phyloP scores from a whole-genome alignment of 192 early-diverging fungal species.

The Funneliformis mosseae region DNA sequence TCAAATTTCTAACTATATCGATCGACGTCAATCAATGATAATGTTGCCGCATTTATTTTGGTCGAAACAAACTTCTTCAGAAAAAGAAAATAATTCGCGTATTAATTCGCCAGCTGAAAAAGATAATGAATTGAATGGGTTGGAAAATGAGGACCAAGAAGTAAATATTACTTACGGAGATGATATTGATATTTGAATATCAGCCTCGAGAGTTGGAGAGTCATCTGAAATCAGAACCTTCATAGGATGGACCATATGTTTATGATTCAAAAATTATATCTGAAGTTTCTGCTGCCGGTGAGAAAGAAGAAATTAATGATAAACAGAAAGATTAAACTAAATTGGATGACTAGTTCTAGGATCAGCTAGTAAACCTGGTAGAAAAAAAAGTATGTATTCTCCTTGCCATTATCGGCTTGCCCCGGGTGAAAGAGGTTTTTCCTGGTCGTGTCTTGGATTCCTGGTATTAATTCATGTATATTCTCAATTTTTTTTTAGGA shows the following conservation, averaged over 20 bases:
- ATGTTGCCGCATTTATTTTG: background rate
- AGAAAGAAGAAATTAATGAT: background rate
- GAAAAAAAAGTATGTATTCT: no score
- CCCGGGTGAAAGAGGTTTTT: no score
- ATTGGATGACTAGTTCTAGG: no score
- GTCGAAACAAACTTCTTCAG: background rate
- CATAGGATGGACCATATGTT: background rate
- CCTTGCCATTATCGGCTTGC: no score
- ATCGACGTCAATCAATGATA: background rate
- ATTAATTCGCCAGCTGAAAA: background rate
- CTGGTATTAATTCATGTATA: no score
- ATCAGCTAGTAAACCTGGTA: no score
- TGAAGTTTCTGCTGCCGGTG: no score
- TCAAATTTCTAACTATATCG: background rate
- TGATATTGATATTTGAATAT: constrained; percentile 22
- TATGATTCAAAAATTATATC: background rate
- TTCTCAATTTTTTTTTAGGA: no score
- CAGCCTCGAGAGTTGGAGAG: background rate
- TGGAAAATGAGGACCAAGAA: constrained; percentile 12
- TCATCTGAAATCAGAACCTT: background rate
- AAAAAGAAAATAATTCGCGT: background rate
- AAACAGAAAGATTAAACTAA: no score
- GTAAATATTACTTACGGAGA: background rate
- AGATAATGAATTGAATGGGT: background rate
- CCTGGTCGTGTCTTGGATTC: no score